A percentile compares a stretch with the other conserved stretches of the same genome.
Evolutionary conservation across 805 yeast species (phyloP).

Genomic region (Spathaspora passalidarum): DNA sequence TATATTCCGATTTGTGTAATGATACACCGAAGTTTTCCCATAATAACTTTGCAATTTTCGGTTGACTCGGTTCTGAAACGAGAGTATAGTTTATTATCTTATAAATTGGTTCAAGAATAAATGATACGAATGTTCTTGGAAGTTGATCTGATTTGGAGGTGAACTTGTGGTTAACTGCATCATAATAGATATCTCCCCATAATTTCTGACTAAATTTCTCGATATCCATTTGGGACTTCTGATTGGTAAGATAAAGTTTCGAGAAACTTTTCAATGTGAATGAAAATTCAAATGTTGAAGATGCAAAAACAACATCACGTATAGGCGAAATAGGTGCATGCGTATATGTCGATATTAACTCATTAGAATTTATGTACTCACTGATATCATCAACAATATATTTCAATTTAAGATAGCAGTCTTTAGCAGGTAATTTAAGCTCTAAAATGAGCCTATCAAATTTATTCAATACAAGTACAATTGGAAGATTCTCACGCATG

Average conservation of each 20-base stretch:
- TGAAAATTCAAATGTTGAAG: slow-evolving; percentile 56
- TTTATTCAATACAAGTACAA: slow-evolving; percentile 71
- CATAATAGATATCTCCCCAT: slow-evolving; percentile 76
- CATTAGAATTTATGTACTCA: slow-evolving; percentile 38
- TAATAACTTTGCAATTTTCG: slow-evolving; percentile 42
- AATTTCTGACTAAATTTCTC: slow-evolving; percentile 49
- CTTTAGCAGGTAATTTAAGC: slow-evolving; percentile 67
- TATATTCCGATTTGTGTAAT: slow-evolving; percentile 37
- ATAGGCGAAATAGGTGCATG: slow-evolving; percentile 51
- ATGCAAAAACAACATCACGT: slow-evolving; percentile 73
- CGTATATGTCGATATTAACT: slow-evolving; percentile 21
- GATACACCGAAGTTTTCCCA: slow-evolving; percentile 46
- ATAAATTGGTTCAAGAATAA: slow-evolving; percentile 77
- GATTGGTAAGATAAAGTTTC: slow-evolving; percentile 33
- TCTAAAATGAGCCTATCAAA: slow-evolving; percentile 84
- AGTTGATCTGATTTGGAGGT: slow-evolving; percentile 24
- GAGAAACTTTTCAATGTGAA: slow-evolving; percentile 73
- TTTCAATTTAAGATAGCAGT: slow-evolving; percentile 67
- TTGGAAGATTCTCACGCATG: slow-evolving; percentile 45
- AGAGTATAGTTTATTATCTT: slow-evolving; percentile 64
- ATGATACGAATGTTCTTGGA: slow-evolving; percentile 53
- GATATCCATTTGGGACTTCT: slow-evolving; percentile 13
- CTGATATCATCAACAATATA: slow-evolving; percentile 65
- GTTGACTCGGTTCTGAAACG: slow-evolving; percentile 42
- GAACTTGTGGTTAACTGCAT: slow-evolving; percentile 44